Evolutionary conservation across 2,329 filamentous ascomycete species (phyloP), one percentile per base, ranked within the genome.

Genomic region (Curvularia sp.): DNA sequence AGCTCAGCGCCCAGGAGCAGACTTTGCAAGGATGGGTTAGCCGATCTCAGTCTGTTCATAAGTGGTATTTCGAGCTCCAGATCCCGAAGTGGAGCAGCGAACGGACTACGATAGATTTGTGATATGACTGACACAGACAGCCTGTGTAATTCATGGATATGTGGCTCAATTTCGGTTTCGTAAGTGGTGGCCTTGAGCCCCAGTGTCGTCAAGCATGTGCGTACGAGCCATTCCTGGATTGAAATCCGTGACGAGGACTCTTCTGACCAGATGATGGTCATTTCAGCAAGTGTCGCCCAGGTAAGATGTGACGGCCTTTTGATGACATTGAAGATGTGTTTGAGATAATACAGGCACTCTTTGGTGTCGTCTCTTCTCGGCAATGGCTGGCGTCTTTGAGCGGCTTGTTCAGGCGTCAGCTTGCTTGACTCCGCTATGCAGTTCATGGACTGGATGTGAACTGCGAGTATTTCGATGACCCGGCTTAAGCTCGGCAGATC

Each of bases 1-100:
- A 90, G 86, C 3, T 93, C 85, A n/a, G 91, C 88, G 68, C 93
- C 90, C 24, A 97, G 84, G 9, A 97, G 79, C 0, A 92, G 83
- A 13, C 90, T 88, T 69, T 96, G 93, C 1, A 94, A 84, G 52
- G 88, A 92, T 80, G 15, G 88, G 85, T 67, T 55, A 13, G 75
- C 70, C 6, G 84, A 83, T 28, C 82, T 80, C 5, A 96, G 82
- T 62, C 87, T 85, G 31, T 89, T 86, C 58, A 95, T 89, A 28
- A 97, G 81, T 35, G 86, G 76, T 20, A 86, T 81, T 69, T 96
- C 92, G 9, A 96, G 80, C 54, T 90, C 86, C 8, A 91, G 75
- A n/a, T 82, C 81, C 18, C 84, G 82, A 7, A 93, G 73, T 10
- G 83, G 77, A 41, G 82, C 75, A 12, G 88, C 84, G 62, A 86